These are phyloP conservation scores for Trichoderma orchidacearum DNA, from an alignment of 495 filamentous ascomycete genomes.

Conservation along the genomic window DNA sequence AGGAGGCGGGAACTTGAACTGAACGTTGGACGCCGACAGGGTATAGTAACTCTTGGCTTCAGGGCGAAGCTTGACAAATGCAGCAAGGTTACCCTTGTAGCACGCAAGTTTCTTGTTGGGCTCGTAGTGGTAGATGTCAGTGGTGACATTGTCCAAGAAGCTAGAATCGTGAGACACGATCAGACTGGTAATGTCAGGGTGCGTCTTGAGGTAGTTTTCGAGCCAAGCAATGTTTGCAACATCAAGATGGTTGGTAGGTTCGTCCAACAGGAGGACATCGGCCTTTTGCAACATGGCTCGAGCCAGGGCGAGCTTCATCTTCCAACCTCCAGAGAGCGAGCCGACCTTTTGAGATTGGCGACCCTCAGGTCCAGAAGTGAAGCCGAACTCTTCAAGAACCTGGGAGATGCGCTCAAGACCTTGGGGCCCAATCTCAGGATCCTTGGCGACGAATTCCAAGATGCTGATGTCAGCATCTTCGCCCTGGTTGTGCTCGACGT, in stretches of 20 bases:
- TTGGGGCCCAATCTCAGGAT: conserved; percentile 63
- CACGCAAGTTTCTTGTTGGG: conserved; percentile 81
- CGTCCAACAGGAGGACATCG: conserved; percentile 90
- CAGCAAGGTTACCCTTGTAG: conserved; percentile 90
- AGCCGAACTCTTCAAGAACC: conserved; percentile 83
- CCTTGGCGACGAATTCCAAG: conserved; percentile 76
- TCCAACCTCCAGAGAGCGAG: conserved; percentile 97
- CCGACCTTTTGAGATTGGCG: conserved; percentile 78
- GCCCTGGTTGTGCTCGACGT: conserved; percentile 97
- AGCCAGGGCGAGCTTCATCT: conserved; percentile 98
- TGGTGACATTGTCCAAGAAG: conserved; percentile 94
- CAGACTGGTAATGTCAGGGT: conserved; percentile 93
- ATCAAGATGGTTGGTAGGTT: conserved; percentile 98
- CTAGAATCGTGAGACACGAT: conserved; percentile 97
- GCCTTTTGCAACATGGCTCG: conserved; percentile 93
- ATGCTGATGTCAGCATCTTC: conserved; percentile 95
- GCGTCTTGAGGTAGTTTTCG: conserved; percentile 83
- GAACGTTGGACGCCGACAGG: conserved; percentile 72
- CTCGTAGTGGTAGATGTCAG: conserved; percentile 99
- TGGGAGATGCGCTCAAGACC: conserved; percentile 65
- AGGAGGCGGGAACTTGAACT: conserved; percentile 96
- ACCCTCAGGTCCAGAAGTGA: conserved; percentile 79
- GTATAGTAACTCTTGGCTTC: conserved; percentile 99
- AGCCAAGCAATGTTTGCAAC: conserved; percentile 94
- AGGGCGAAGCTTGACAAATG: conserved; percentile 83